Evolutionary conservation across 257 asterid genomes (phyloP), one percentile per base, ranked within the genome.

Genomic region (Striga asiatica): DNA sequence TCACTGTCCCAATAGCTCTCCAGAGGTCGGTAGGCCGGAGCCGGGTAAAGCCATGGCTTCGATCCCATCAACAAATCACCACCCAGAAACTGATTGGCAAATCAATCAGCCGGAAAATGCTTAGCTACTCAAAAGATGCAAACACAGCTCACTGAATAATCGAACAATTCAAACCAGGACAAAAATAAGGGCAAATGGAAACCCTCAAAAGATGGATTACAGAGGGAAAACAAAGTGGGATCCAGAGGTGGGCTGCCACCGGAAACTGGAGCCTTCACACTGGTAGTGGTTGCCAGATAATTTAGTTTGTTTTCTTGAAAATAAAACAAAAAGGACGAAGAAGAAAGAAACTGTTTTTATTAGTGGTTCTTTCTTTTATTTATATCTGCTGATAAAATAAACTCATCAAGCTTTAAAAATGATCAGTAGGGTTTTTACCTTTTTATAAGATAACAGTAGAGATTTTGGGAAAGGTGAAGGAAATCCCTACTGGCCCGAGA

Each of bases 1-100:
- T 84, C 98, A 20, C 71, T 70, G 50, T 78, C 97, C 98, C 97
- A 92, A 53, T 62, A 84, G 67, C 78, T 74, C 59, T 92, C 98
- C 71, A 80, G 42, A 35, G 39, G 34, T 25, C 84, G 76, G 62
- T 77, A 80, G 5, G 72, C 71, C 71, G 84, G 88, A 50, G 84
- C 88, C 71, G 88, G 88, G 67, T 61, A 64, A 1, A 74, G 62
- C 80, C 88, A 72, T 69, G 80, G 80, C 73, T 77, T 80, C 76
- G 88, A 77, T 67, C 80, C 88, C 88, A 80, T 80, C 65, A 48
- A 58, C 62, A 53, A 43, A 62, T 22, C 9, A 8, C 6, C 29
- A 24, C 20, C 9, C 23, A 37, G n/a, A 23, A 22, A 1, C 39
- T 23, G 49, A 17, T 8, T 18, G 21, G 32, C 41, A 41, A 58